Conservation (phyloP, 257 asterid species). For the Nemophila menziesii region DNA sequence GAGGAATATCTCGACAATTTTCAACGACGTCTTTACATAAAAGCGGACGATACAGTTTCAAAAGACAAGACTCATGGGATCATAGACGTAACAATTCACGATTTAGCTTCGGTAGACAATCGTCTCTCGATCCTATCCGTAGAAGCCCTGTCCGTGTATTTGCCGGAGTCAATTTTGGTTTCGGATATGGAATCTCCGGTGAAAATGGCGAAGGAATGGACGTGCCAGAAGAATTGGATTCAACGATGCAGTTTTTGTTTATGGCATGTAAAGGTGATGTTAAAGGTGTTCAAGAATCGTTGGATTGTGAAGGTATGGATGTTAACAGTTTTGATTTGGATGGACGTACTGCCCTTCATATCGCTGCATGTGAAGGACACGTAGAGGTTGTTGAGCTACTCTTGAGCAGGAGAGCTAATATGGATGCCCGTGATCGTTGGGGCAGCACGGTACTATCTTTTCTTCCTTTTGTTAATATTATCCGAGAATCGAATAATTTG, state of each 20-base stretch:
- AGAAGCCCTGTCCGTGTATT: conserved; percentile 53
- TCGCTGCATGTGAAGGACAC: conserved; percentile 60
- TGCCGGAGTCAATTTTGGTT: conserved; percentile 22
- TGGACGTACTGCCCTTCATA: conserved; percentile 55
- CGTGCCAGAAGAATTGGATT: conserved; percentile 39
- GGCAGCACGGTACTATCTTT: conserved; percentile 55
- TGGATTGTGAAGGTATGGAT: conserved; percentile 37
- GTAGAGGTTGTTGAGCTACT: conserved; percentile 37
- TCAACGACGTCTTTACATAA: conserved; percentile 66
- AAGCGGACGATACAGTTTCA: conserved; percentile 63
- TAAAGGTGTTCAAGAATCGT: conserved; percentile 46
- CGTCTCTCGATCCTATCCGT: conserved; percentile 84
- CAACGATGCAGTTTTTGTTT: conserved; percentile 81
- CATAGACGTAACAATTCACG: conserved; percentile 47
- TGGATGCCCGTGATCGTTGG: conserved; percentile 54
- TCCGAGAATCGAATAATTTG: too few species aligned
- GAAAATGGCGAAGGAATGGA: background rate
- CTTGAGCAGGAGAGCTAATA: conserved; percentile 47
- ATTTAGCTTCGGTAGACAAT: conserved; percentile 87
- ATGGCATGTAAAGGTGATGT: conserved; percentile 64
- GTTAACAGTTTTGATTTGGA: conserved; percentile 50
- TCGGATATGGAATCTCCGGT: background rate
- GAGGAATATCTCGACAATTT: conserved; percentile 93
- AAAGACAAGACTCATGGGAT: conserved; percentile 76
- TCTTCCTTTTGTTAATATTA: background rate